These are phyloP conservation scores for Nephelium lappaceum DNA, from an alignment of 345 rosid genomes.

Conservation along the genomic window DNA sequence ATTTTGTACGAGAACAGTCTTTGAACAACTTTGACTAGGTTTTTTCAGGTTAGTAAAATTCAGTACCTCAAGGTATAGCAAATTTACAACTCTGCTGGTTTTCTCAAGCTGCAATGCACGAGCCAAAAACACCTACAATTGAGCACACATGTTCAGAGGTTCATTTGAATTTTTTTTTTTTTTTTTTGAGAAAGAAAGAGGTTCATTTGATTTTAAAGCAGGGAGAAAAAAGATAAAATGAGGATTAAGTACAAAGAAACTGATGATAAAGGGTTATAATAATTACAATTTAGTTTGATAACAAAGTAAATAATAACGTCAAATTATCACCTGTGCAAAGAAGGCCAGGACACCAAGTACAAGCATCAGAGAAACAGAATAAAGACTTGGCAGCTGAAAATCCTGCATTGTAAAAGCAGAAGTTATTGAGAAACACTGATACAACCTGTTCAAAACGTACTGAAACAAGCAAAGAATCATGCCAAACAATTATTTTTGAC, in stretches of 20 bases:
- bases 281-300: background rate
- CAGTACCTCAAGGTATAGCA: constrained; percentile 70
- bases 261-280: background rate
- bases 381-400: constrained; percentile 64
- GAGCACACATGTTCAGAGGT: constrained; percentile 15
- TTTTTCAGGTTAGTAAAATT: background rate
- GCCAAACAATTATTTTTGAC: background rate
- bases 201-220: constrained; percentile 10
- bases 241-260: background rate
- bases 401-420: constrained; percentile 49
- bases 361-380: constrained; percentile 56
- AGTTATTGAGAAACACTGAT: background rate
- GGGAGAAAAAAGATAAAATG: background rate
- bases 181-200: too few relatives aligned
- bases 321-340: constrained; percentile 66
- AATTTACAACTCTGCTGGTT: constrained; percentile 71
- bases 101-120: constrained; percentile 93
- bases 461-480: background rate
- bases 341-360: constrained; percentile 69
- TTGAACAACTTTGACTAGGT: background rate
- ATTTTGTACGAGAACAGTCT: background rate
- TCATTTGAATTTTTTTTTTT: too few relatives aligned
- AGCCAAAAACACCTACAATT: constrained; percentile 68
- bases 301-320: background rate
- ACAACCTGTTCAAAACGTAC: background rate